These are phyloP conservation scores for Dioscorea zingiberensis DNA, from an alignment of 106 monocot genomes.

Conservation along the genomic window DNA sequence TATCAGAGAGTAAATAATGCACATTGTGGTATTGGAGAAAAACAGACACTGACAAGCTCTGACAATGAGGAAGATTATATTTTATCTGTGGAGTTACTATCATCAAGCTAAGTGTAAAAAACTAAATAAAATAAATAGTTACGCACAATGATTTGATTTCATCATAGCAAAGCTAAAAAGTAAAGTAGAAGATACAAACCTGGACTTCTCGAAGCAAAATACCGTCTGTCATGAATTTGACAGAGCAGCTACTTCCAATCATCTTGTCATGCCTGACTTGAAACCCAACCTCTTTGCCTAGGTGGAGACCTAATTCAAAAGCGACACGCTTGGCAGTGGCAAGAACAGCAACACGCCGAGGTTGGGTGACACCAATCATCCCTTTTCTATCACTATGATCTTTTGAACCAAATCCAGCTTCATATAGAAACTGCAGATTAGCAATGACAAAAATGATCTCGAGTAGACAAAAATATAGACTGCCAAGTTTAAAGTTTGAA, in stretches of 20 bases:
- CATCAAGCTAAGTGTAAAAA: too few species aligned
- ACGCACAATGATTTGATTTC: not conserved
- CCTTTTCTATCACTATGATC: slow-evolving; percentile 45
- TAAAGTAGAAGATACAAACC: slow-evolving; percentile 28
- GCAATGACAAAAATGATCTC: not conserved
- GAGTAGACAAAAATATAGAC: too few species aligned
- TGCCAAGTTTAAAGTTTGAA: not conserved
- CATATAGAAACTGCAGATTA: slow-evolving; percentile 78
- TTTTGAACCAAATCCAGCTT: slow-evolving; percentile 86
- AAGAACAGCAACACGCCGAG: slow-evolving; percentile 90
- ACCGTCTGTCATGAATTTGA: slow-evolving; percentile 99
- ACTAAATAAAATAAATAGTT: not conserved
- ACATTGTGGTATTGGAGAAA: too few species aligned
- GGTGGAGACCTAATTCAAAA: slow-evolving; percentile 61
- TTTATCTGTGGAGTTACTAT: too few species aligned
- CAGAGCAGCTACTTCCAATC: slow-evolving; percentile 66
- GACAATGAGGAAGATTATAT: too few species aligned
- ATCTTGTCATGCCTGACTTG: slow-evolving; percentile 95
- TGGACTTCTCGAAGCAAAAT: slow-evolving; percentile 96
- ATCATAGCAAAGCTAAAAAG: not conserved
- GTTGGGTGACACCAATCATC: slow-evolving; percentile 88
- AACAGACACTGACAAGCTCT: too few species aligned
- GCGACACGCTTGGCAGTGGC: slow-evolving; percentile 91
- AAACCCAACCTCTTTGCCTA: slow-evolving; percentile 90
- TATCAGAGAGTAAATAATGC: too few species aligned